Percentiles rank a stretch among this genome's conserved stretches.
Evolutionary conservation across 2,329 filamentous ascomycete species (phyloP).

Genomic region (Conoideocrella luteorostrata): DNA sequence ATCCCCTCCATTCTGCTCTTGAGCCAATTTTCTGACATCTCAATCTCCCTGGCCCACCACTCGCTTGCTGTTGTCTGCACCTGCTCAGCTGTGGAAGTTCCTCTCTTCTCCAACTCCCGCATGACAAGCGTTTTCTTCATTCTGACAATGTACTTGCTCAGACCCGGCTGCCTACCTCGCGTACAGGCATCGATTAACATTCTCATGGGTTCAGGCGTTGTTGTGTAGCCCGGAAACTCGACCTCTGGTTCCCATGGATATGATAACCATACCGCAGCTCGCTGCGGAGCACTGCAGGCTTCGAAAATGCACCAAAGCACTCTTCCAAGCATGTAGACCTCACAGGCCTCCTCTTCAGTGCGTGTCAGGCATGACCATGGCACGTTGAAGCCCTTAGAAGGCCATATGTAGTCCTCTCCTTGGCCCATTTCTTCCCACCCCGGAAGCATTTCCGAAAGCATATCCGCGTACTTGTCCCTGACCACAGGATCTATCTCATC

Average conservation of each 20-base stretch:
- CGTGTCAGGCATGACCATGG: constrained; percentile 48
- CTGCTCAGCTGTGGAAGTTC: constrained; percentile 27
- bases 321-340: constrained; percentile 57
- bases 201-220: constrained; percentile 39
- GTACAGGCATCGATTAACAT: constrained; percentile 47
- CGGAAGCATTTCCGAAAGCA: constrained; percentile 39
- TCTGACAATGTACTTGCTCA: constrained; percentile 39
- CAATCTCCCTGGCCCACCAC: constrained; percentile 45
- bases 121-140: constrained; percentile 40
- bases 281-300: constrained; percentile 51
- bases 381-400: constrained; percentile 45
- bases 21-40: constrained; percentile 41
- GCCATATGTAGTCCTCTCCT: constrained; percentile 41
- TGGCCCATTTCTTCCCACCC: constrained; percentile 36
- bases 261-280: constrained; percentile 51
- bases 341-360: constrained; percentile 48
- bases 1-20: constrained; percentile 30
- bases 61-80: constrained; percentile 32
- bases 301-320: constrained; percentile 59
- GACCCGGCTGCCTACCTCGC: constrained; percentile 35
- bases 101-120: constrained; percentile 24
- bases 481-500: constrained; percentile 36
- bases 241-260: constrained; percentile 49
- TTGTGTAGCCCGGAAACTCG: constrained; percentile 48
- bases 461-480: constrained; percentile 32